phyloP scores from a whole-genome alignment of 2,329 filamentous ascomycete species.

The Emmonsiellopsis sp. region DNA sequence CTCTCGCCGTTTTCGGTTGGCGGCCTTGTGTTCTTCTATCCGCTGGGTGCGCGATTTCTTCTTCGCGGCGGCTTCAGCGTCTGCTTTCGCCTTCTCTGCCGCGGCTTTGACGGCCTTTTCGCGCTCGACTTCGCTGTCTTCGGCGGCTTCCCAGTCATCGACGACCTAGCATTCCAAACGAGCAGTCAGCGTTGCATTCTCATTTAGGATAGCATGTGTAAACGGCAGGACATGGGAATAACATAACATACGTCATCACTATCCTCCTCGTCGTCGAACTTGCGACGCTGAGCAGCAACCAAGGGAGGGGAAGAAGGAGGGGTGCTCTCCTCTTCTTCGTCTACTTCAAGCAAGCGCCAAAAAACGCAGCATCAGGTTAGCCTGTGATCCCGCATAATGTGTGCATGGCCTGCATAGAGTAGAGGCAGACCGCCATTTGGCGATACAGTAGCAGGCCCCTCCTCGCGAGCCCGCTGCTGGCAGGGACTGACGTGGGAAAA shows the following conservation, averaged over 20 bases:
- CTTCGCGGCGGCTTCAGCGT: constrained; percentile 74
- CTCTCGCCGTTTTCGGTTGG: constrained; percentile 49
- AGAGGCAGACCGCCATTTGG: neutral
- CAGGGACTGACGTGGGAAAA: neutral
- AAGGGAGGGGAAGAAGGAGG: constrained; percentile 38
- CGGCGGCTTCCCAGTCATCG: constrained; percentile 93
- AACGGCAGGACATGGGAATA: neutral
- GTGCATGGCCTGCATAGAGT: neutral
- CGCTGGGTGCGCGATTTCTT: constrained; percentile 86
- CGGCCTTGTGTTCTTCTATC: constrained; percentile 67
- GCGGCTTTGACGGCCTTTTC: constrained; percentile 85
- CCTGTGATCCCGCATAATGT: neutral
- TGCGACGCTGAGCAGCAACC: constrained; percentile 44
- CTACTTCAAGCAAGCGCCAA: constrained; percentile 8
- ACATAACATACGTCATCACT: constrained; percentile 64
- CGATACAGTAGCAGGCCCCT: too few species aligned
- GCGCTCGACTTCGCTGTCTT: constrained; percentile 92
- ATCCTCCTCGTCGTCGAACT: constrained; percentile 91
- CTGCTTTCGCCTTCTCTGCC: constrained; percentile 80
- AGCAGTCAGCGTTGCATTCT: constrained; percentile 6
- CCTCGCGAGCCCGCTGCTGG: too few species aligned
- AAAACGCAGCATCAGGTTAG: neutral
- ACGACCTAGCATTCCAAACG: constrained; percentile 53
- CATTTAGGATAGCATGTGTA: neutral
- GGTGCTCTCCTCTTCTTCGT: constrained; percentile 46